phyloP scores from a whole-genome alignment of 768 basidiomycete genomes.

The Exidia glandulosa region DNA sequence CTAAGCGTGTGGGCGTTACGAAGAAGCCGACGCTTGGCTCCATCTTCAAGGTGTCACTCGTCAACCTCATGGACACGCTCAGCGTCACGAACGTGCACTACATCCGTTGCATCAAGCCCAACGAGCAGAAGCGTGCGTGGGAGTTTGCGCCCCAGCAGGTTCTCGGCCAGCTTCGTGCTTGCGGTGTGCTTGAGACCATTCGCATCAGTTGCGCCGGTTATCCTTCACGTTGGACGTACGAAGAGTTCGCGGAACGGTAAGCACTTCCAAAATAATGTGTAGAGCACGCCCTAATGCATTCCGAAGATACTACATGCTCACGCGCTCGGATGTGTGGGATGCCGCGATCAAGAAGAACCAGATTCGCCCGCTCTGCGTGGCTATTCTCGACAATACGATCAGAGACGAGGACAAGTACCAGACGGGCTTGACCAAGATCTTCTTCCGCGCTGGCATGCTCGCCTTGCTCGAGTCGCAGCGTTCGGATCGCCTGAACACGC shows the following conservation, averaged over 20 bases:
- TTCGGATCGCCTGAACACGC: slow-evolving; percentile 72
- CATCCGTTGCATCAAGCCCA: slow-evolving; percentile 98
- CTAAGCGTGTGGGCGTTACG: slow-evolving; percentile 55
- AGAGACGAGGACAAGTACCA: slow-evolving; percentile 96
- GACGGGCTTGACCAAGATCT: slow-evolving; percentile 93
- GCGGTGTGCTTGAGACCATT: slow-evolving; percentile 98
- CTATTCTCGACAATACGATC: slow-evolving; percentile 78
- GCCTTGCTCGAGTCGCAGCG: slow-evolving; percentile 88
- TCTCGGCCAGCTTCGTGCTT: slow-evolving; percentile 86
- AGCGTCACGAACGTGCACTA: slow-evolving; percentile 97
- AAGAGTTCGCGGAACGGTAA: slow-evolving; percentile 98
- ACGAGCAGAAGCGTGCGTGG: slow-evolving; percentile 94
- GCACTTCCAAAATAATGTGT: too few relatives aligned
- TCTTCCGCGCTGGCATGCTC: slow-evolving; percentile 98
- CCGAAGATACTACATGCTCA: slow-evolving; percentile 98
- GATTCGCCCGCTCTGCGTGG: slow-evolving; percentile 66
- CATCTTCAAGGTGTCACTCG: slow-evolving; percentile 93
- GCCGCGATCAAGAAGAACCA: slow-evolving; percentile 76
- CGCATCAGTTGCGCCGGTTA: slow-evolving; percentile 98
- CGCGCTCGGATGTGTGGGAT: slow-evolving; percentile 77
- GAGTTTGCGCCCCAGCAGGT: slow-evolving; percentile 95
- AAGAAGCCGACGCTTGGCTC: slow-evolving; percentile 95
- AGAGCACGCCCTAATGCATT: too few relatives aligned
- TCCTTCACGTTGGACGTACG: slow-evolving; percentile 95
- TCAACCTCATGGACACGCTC: slow-evolving; percentile 93